Evolutionary conservation across 139 green algal species (phyloP).

Genomic region (Chlamydomonas incerta): DNA sequence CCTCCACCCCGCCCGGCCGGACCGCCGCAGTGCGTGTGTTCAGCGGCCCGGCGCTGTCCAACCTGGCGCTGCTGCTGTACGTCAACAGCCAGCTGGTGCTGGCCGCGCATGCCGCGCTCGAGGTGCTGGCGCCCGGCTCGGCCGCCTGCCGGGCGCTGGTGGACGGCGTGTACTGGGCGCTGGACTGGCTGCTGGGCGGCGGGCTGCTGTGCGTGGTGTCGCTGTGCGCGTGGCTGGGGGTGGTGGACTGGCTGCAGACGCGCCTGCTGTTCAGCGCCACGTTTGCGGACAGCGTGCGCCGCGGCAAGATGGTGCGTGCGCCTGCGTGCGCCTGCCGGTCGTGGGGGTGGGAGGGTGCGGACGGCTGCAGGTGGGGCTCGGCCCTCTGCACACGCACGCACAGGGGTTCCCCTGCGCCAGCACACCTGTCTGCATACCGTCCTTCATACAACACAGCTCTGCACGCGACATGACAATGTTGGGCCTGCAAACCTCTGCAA

Average conservation of each 20-base stretch:
- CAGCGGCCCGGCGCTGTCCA: neutral
- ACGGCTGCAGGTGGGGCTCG: no score
- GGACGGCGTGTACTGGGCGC: slow-evolving; percentile 17
- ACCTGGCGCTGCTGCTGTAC: slow-evolving; percentile 23
- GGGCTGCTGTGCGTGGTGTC: slow-evolving; percentile 11
- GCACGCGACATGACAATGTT: no score
- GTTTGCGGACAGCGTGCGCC: slow-evolving; percentile 21
- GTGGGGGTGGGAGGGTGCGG: no score
- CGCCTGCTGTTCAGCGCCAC: slow-evolving; percentile 23
- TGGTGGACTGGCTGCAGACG: slow-evolving; percentile 13
- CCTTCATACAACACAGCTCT: no score
- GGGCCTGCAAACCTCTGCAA: no score
- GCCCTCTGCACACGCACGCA: no score
- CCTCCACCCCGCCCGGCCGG: neutral
- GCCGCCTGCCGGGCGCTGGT: neutral
- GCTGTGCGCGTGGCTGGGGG: neutral
- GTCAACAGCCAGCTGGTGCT: slow-evolving; percentile 26
- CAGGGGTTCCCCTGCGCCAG: no score
- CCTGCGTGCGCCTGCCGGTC: no score
- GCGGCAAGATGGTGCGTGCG: slow-evolving; percentile 12
- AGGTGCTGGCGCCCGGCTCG: neutral
- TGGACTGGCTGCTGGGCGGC: neutral
- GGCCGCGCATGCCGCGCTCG: neutral
- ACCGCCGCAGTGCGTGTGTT: neutral
- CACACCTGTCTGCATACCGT: no score